Conservation (phyloP, 2,329 filamentous ascomycete species). For the Aureobasidium sp. region DNA sequence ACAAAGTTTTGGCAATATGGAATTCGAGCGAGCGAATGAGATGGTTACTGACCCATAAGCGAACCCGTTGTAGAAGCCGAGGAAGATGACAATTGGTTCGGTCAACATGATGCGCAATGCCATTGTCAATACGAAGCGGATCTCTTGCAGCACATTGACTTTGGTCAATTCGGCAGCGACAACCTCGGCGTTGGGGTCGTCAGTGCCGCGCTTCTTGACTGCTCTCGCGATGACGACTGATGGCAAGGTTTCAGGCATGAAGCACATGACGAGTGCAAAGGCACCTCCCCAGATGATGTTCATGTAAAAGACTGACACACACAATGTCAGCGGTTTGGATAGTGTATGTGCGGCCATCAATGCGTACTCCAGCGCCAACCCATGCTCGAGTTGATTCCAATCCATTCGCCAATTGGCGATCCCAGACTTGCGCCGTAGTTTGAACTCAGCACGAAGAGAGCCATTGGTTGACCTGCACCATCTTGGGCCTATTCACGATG, state of each 20-base stretch:
- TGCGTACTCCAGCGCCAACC: constrained; percentile 43
- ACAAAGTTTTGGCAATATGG: too few species aligned
- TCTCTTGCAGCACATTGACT: constrained; percentile 24
- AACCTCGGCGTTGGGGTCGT: constrained; percentile 41
- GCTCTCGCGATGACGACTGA: constrained; percentile 49
- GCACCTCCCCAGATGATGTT: constrained; percentile 14
- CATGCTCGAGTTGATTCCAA: constrained; percentile 25
- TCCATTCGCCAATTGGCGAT: constrained; percentile 28
- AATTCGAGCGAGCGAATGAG: not conserved
- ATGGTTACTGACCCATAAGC: constrained; percentile 24
- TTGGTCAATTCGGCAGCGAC: constrained; percentile 32
- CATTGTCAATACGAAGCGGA: constrained; percentile 25
- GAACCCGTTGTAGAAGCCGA: constrained; percentile 41
- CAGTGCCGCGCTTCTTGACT: constrained; percentile 49
- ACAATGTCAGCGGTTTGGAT: constrained; percentile 40
- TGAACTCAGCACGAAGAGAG: constrained; percentile 29
- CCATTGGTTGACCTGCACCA: constrained; percentile 25
- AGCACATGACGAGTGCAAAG: constrained; percentile 14
- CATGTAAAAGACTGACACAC: constrained; percentile 34
- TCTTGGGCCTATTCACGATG: not conserved
- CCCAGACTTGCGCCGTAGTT: constrained; percentile 28
- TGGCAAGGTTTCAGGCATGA: constrained; percentile 13
- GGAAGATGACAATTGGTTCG: constrained; percentile 43
- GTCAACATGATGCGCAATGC: constrained; percentile 42
- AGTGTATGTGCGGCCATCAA: not conserved